Percentiles rank a stretch among this genome's conserved stretches.
These are phyloP conservation scores for Gossypium raimondii DNA, from an alignment of 345 rosid genomes.

Conservation along the genomic window DNA sequence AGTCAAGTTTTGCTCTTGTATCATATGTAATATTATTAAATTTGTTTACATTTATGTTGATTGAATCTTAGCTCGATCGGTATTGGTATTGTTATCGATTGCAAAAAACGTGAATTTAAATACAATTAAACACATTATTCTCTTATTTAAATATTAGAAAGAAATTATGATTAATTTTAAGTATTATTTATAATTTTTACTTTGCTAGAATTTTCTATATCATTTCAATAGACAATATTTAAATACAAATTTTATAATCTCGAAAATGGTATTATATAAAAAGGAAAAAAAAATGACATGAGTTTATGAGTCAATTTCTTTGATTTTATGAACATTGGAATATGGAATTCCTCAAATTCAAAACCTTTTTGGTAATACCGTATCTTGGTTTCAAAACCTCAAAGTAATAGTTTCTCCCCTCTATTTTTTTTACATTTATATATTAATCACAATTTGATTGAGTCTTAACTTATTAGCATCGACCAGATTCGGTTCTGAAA, in stretches of 20 bases:
- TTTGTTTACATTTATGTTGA: fast-evolving
- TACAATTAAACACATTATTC: fast-evolving
- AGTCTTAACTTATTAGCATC: no score
- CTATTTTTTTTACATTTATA: no score
- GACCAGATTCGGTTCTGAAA: fast-evolving
- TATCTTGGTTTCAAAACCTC: neutral
- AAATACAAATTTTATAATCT: no score
- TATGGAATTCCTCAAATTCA: constrained; percentile 18
- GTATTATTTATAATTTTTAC: no score
- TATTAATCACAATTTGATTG: no score
- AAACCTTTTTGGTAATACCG: neutral
- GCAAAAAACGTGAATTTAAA: fast-evolving
- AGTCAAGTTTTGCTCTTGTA: no score
- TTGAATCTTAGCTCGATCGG: fast-evolving
- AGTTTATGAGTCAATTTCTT: constrained; percentile 8
- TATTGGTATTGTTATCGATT: fast-evolving
- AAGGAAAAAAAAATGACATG: neutral
- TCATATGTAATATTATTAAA: no score
- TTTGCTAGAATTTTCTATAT: no score
- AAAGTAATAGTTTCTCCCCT: neutral
- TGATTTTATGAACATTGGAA: constrained; percentile 21
- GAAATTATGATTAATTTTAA: fast-evolving
- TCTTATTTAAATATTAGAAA: fast-evolving
- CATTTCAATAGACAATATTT: neutral
- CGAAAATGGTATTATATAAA: no score